A percentile compares a stretch with the other conserved stretches of the same genome.
Evolutionary conservation across 192 early-diverging fungal species (phyloP).

Genomic region (Coemansia sp.): DNA sequence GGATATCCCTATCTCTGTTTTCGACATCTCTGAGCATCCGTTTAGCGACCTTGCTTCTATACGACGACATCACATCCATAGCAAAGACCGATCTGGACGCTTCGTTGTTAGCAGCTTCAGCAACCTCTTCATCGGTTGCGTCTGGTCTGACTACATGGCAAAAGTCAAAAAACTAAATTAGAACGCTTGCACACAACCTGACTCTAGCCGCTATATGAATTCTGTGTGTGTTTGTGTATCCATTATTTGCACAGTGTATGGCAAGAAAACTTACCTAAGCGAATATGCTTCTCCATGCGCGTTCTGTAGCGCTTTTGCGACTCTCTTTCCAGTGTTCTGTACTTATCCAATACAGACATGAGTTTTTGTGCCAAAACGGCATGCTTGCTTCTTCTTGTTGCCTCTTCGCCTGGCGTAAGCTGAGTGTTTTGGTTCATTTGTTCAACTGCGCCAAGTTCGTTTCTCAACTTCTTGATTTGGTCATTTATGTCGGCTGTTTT

Average conservation of each 20-base stretch:
- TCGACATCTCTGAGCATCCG: constrained; percentile 50
- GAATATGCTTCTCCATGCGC: constrained; percentile 53
- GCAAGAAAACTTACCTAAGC: constrained; percentile 34
- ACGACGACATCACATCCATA: constrained; percentile 54
- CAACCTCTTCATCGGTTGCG: constrained; percentile 49
- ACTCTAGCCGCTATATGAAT: too few species aligned
- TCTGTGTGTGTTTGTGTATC: not conserved
- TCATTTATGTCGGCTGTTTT: constrained; percentile 43
- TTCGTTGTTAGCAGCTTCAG: constrained; percentile 37
- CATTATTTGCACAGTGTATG: not conserved
- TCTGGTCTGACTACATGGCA: constrained; percentile 36
- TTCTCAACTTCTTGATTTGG: constrained; percentile 34
- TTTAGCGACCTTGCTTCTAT: constrained; percentile 40
- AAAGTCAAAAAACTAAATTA: not conserved
- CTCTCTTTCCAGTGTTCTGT: constrained; percentile 43
- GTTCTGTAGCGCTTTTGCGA: constrained; percentile 44
- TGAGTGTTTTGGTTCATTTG: constrained; percentile 39
- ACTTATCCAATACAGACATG: constrained; percentile 48
- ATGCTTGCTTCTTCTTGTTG: constrained; percentile 40
- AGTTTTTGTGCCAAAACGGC: constrained; percentile 40
- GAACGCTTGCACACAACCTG: not conserved
- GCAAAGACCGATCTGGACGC: constrained; percentile 46
- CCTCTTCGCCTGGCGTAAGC: constrained; percentile 40
- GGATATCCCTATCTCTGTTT: constrained; percentile 46
- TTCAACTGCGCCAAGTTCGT: constrained; percentile 45